Conservation (phyloP, 768 basidiomycete genomes). For the Nidularia sp. region DNA sequence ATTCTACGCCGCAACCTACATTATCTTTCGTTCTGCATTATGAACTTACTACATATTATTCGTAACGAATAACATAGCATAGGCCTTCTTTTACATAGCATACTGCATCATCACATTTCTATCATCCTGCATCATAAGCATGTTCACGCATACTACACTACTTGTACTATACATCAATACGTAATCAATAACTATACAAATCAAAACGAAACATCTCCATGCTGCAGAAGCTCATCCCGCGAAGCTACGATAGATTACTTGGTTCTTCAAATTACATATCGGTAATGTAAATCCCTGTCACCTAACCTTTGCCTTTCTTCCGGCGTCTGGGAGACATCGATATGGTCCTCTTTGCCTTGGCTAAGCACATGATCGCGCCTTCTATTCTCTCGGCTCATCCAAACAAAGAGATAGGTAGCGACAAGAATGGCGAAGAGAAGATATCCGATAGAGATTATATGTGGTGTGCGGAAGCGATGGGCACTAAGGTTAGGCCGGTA, state of each 20-base stretch:
- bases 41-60: too few species aligned
- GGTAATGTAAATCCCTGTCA: slow-evolving; percentile 33
- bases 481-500: slow-evolving; percentile 46
- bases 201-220: too few species aligned
- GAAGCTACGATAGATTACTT: background rate
- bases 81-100: background rate
- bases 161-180: background rate
- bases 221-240: background rate
- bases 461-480: slow-evolving; percentile 48
- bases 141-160: background rate
- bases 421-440: slow-evolving; percentile 42
- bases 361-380: slow-evolving; percentile 28
- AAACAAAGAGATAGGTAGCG: slow-evolving; percentile 37
- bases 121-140: background rate
- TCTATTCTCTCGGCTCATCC: slow-evolving; percentile 48
- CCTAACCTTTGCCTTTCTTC: slow-evolving; percentile 26
- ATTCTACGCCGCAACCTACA: background rate
- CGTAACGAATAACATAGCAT: background rate
- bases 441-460: slow-evolving; percentile 60
- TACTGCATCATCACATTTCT: background rate
- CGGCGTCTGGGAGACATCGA: slow-evolving; percentile 9
- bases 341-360: slow-evolving; percentile 14
- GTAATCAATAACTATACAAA: too few species aligned
- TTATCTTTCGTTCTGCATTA: too few species aligned
- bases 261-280: slow-evolving; percentile 34